Base-by-base conservation (phyloP, 2,329 filamentous ascomycete species). In the Colletotrichum sp. region DNA sequence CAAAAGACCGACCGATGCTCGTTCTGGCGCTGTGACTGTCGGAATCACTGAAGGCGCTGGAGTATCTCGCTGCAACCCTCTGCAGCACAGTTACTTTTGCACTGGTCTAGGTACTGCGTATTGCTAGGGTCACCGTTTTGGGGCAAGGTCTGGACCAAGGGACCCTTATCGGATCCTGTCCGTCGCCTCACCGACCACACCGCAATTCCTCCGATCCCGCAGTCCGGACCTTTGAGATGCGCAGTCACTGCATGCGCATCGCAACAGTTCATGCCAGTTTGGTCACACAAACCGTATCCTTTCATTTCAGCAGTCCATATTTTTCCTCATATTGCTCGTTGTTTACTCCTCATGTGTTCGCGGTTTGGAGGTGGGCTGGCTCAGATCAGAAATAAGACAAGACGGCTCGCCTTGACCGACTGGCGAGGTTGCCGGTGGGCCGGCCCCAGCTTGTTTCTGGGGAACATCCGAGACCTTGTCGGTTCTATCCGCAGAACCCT, bases 131-230 rank as follows among this genome's bases (percentile, higher is more conserved):
- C 71, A 30, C 67, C 36, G 13, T 24, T 63, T 67, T 72, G 30
- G 63, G 55, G 16, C 63, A 63, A 63, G 63, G 72, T 57, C 63
- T 67, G 39, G 69, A 55, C 61, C 55, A 36, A 43, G 36, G 15
- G 10, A 13, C 59, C 39, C 36, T 18, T 67, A 52, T 72, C 72
- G 72, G 61, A 57, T 28, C 52, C 24, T 43, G 63, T 72, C 69
- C 73, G 73, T 64, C 48, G 39, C 52, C 61, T 72, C 72, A 64
- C 72, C 69, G 72, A 63, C 68, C 59, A 67, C 72, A 72, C 55
- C 60, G 55, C 55, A 61, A 48, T 52, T 55, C 39, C 63, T 75
- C 72, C 26, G 73, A 57, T 67, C 16, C 69, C 73, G 69, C 69
- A 75, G 32, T 39, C 32, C 32, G 8, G 8, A 18, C 24, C 24